Evolutionary conservation across 2,329 filamentous ascomycete genomes (phyloP).

Genomic region (Fusarium sulawesiense): DNA sequence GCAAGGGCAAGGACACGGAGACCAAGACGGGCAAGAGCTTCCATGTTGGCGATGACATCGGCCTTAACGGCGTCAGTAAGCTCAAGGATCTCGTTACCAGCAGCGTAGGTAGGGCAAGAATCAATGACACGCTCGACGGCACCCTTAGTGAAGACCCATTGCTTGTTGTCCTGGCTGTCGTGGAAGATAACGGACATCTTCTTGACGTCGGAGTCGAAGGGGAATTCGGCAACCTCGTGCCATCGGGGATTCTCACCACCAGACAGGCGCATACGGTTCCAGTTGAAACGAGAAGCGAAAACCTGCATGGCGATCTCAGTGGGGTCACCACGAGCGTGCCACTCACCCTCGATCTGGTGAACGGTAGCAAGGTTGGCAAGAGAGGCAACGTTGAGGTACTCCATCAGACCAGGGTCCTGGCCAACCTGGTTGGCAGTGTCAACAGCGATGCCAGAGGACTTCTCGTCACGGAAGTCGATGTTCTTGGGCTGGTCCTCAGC

Average conservation of each 20-base stretch:
- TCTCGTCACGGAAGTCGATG: constrained; percentile 46
- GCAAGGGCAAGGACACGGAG: constrained; percentile 77
- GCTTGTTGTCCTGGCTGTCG: constrained; percentile 53
- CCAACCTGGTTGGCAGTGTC: constrained; percentile 52
- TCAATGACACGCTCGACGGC: constrained; percentile 77
- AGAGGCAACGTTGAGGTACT: constrained; percentile 71
- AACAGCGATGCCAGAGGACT: constrained; percentile 45
- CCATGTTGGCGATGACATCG: constrained; percentile 75
- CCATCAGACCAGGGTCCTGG: constrained; percentile 60
- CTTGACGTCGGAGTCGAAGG: constrained; percentile 80
- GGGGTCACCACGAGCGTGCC: constrained; percentile 74
- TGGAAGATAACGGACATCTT: constrained; percentile 80
- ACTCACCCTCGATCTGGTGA: constrained; percentile 64
- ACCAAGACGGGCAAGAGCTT: constrained; percentile 72
- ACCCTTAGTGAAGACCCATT: constrained; percentile 71
- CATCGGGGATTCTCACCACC: constrained; percentile 63
- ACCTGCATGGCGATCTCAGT: constrained; percentile 79
- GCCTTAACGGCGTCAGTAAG: constrained; percentile 65
- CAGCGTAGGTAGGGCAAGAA: constrained; percentile 66
- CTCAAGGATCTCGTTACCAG: constrained; percentile 56
- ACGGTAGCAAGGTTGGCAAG: constrained; percentile 74
- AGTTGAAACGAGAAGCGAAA: constrained; percentile 75
- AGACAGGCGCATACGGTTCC: constrained; percentile 66
- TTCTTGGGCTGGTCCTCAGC: constrained; percentile 52
- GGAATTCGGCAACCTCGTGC: constrained; percentile 74